Conservation (phyloP, 2,329 filamentous ascomycete genomes). For the Tolypocladium pustulatum region DNA sequence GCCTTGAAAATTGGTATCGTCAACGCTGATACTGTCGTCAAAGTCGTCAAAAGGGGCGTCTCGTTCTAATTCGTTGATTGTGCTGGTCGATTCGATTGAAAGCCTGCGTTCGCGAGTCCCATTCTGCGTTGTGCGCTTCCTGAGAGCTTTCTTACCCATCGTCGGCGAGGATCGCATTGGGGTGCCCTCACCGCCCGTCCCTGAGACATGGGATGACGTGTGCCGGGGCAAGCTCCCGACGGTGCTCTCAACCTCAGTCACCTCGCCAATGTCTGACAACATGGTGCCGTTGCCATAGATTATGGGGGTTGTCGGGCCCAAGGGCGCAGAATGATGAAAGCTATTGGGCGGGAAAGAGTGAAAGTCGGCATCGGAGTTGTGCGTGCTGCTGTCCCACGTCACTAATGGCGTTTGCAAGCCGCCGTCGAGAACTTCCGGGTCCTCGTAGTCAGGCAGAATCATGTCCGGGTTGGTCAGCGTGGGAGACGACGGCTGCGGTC, state of each 20-base stretch:
- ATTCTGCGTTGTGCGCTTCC: constrained; percentile 32
- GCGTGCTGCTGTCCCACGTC: constrained; percentile 39
- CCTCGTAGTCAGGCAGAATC: constrained; percentile 72
- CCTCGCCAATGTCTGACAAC: constrained; percentile 54
- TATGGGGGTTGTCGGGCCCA: constrained; percentile 49
- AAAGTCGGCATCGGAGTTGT: constrained; percentile 23
- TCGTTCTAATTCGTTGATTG: constrained; percentile 42
- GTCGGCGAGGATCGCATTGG: constrained; percentile 34
- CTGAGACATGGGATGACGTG: constrained; percentile 23
- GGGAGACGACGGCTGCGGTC: constrained; percentile 57
- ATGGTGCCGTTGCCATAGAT: constrained; percentile 62
- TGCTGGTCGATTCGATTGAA: constrained; percentile 52
- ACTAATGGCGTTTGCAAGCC: constrained; percentile 39
- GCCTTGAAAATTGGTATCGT: constrained; percentile 55
- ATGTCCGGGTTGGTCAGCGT: constrained; percentile 90
- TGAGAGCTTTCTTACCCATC: constrained; percentile 29
- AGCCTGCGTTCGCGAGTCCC: constrained; percentile 36
- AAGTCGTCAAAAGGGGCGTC: constrained; percentile 46
- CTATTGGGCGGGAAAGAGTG: constrained; percentile 28
- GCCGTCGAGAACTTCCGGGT: constrained; percentile 41
- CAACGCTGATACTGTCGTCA: constrained; percentile 51
- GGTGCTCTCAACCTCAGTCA: constrained; percentile 43
- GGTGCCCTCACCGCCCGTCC: constrained; percentile 19
- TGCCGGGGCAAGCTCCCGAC: constrained; percentile 30
- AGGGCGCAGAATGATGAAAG: constrained; percentile 31